Base-by-base conservation (phyloP, 2,329 filamentous ascomycete species). In the Huntiella abstrusa region DNA sequence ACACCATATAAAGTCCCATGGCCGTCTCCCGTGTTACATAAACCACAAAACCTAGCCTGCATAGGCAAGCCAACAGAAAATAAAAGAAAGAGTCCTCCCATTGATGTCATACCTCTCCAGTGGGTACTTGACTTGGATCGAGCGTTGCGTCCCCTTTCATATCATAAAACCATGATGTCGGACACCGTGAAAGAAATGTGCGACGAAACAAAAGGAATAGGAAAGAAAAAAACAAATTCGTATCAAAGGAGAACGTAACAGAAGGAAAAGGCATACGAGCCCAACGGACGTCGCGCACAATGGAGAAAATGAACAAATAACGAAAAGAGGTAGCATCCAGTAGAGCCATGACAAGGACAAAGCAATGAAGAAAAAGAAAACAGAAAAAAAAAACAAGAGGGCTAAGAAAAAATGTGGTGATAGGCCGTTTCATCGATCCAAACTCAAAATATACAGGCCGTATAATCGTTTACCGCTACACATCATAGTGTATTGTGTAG, bases 211-310 rank as follows among this genome's bases (percentile, higher is more conserved):
- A 33, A 43, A 33, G 32, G 22, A 47, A 36, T 17, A 47, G 36
- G 45, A 34, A 51, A 50, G 51, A 53, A 51, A 53, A 49, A 49
- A 45, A 52, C 52, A 53, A 52, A 53, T 51, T 51, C 49, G 51
- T 28, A 5, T 41, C 46, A 48, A 50, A 47, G 42, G 17, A 47
- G 38, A 47, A 38, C 33, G 35, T 36, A 47, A 43, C 45, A 40
- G 32, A 38, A 22, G 32, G 33, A 33, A 35, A 41, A 46, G 36
- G 36, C 22, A 28, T 28, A 28, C 22, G 22, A 28, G 22, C 22
- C 22, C 22, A 28, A 28, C 7, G 22, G 22, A 28, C 22, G 8
- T 10, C 22, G 22, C 8, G 22, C 22, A 28, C 22, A 28, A 28
- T 28, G 6, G 22, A 28, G 22, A 28, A 28, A 28, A 28, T 28